phyloP scores from a whole-genome alignment of 1,284 basidiomycete species.

The Rugosomyces carneus region DNA sequence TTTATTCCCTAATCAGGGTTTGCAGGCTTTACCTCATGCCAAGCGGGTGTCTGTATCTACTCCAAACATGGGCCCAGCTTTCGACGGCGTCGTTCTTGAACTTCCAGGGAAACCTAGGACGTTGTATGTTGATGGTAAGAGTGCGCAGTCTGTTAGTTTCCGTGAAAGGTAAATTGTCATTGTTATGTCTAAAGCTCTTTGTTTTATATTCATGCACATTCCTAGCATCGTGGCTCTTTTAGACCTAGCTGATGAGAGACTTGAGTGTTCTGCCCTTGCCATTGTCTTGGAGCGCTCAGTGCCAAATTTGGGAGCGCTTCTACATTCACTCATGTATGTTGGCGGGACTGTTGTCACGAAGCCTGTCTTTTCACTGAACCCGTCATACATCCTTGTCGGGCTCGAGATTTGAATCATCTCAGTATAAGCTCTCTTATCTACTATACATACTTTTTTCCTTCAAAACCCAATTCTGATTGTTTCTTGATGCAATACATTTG shows the following conservation, averaged over 20 bases:
- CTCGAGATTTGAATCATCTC: constrained; percentile 51
- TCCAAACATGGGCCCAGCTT: constrained; percentile 56
- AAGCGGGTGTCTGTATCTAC: constrained; percentile 68
- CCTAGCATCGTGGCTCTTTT: constrained; percentile 73
- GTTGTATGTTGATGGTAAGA: constrained; percentile 77
- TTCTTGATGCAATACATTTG: not conserved
- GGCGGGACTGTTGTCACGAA: constrained; percentile 73
- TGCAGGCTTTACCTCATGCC: constrained; percentile 59
- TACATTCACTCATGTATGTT: constrained; percentile 81
- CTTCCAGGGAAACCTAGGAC: constrained; percentile 66
- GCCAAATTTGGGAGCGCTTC: constrained; percentile 50
- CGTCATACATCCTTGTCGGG: constrained; percentile 69
- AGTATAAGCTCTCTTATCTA: not conserved
- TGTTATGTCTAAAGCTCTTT: constrained; percentile 7
- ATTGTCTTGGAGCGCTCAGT: constrained; percentile 65
- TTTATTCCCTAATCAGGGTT: constrained; percentile 65
- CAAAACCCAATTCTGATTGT: constrained; percentile 1
- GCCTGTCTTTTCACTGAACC: constrained; percentile 65
- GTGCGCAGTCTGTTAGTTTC: constrained; percentile 66
- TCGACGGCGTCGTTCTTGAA: constrained; percentile 72
- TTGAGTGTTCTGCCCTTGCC: constrained; percentile 70
- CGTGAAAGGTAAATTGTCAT: constrained; percentile 60
- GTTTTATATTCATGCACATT: constrained; percentile 7
- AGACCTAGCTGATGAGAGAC: constrained; percentile 74
- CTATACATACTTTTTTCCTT: not conserved